Conservation (phyloP, 2,329 filamentous ascomycete species). For the Fusarium sororula region DNA sequence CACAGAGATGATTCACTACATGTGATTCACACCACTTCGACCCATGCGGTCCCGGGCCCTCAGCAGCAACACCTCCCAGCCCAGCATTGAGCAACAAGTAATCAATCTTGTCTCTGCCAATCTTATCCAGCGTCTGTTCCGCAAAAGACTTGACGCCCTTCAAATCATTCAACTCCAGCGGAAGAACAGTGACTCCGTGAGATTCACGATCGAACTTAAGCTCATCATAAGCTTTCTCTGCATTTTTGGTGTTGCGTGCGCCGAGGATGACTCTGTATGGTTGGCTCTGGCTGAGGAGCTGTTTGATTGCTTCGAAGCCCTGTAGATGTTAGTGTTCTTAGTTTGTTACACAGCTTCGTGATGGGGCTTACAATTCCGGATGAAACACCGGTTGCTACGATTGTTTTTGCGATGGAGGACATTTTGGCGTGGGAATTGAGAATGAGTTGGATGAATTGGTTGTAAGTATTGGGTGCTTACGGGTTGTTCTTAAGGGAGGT, state of each 20-base stretch:
- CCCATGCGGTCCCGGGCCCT: conserved; percentile 49
- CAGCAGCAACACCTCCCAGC: conserved; percentile 49
- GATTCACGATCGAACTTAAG: conserved; percentile 53
- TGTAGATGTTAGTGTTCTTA: conserved; percentile 35
- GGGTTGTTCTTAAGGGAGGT: not conserved
- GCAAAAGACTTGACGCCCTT: conserved; percentile 58
- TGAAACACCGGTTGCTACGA: conserved; percentile 60
- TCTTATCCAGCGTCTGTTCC: conserved; percentile 51
- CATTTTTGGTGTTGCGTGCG: conserved; percentile 54
- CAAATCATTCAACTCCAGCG: conserved; percentile 58
- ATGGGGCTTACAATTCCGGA: conserved; percentile 56
- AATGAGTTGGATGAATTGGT: not conserved
- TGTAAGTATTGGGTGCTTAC: not conserved
- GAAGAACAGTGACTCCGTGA: conserved; percentile 56
- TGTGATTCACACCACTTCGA: conserved; percentile 61
- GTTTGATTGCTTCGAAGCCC: conserved; percentile 64
- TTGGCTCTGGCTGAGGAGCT: conserved; percentile 56
- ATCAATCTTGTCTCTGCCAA: conserved; percentile 56
- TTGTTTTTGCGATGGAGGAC: conserved; percentile 55
- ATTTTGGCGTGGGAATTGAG: conserved; percentile 36
- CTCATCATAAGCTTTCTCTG: conserved; percentile 53
- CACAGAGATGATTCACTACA: conserved; percentile 63
- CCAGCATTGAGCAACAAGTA: conserved; percentile 61
- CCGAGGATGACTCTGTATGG: conserved; percentile 61
- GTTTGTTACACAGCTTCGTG: not conserved